A percentile compares a stretch with the other conserved stretches of the same genome.
Conservation (phyloP, 257 asterid species). For the Voacanga thouarsii region DNA sequence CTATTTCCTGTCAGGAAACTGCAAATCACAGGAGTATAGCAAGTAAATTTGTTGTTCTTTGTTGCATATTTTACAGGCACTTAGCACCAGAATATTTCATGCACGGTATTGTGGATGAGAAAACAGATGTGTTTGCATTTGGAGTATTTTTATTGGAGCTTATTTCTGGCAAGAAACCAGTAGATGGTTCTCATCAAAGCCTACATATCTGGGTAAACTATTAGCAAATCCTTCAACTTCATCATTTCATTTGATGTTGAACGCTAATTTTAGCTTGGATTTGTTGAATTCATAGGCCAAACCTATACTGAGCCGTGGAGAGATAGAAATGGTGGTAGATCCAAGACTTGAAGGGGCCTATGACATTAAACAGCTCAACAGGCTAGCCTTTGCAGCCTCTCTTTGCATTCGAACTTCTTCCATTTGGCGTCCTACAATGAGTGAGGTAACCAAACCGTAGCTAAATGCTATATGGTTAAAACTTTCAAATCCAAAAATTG, state of each 20-base stretch:
- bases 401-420: constrained; percentile 88
- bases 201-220: constrained; percentile 82
- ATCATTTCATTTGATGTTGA: not conserved
- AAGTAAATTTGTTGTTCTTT: constrained; percentile 1
- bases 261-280: not conserved
- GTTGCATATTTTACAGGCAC: constrained; percentile 43
- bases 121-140: constrained; percentile 94
- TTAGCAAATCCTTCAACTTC: not conserved
- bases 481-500: too few relatives aligned
- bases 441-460: constrained; percentile 50
- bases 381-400: constrained; percentile 79
- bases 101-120: constrained; percentile 98
- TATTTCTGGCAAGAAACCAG: constrained; percentile 82
- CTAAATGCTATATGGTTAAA: too few relatives aligned
- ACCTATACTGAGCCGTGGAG: constrained; percentile 69
- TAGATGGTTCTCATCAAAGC: constrained; percentile 84
- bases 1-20: too few relatives aligned
- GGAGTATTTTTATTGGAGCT: constrained; percentile 88
- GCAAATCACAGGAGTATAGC: not conserved
- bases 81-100: constrained; percentile 94
- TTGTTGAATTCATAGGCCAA: constrained; percentile 52
- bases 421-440: constrained; percentile 89
- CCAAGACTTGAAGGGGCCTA: constrained; percentile 64
- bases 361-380: constrained; percentile 46
- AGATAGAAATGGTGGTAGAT: constrained; percentile 59